Base-by-base conservation (phyloP, 2,329 filamentous ascomycete species). In the Fusarium floridanum region DNA sequence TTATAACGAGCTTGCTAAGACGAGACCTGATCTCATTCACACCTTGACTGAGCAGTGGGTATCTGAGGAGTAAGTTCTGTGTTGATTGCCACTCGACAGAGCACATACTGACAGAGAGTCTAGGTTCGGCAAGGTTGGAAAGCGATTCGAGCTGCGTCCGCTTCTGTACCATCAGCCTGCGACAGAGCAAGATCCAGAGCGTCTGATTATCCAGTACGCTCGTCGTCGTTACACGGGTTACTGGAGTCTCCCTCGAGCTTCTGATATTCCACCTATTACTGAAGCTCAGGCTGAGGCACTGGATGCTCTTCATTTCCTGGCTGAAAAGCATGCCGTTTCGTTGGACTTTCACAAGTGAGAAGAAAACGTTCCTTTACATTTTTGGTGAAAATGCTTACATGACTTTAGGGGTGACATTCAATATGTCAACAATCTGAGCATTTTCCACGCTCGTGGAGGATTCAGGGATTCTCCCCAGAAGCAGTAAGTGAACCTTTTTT, bases 1-100 rank as follows among this genome's bases (percentile, higher is more conserved):
- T 4, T 92, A 92, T 78, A 92, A 92, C 72, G 87, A 91, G 77
- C 82, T 93, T 3, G 90, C 90, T 0, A 81, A 80, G 22, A 88
- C 85, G 2, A 81, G 90, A 20, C 90, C 90, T 0, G 90, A 92
- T 74, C 80, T 92, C 14, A 88, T 93, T 37, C 82, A 85, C 5
- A 91, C 88, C 0, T 80, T 93, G 29, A 81, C 87, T 0, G 83
- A 87, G 74, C 86, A 81, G 71, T 91, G 80, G 90, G 80, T 67
- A 10, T 75, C 77, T 24, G 86, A 88, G 37, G 80, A 83, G 86
- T 87, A 75, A 75, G 41, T 24, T 16, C 12, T 22, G 6, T 2
- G 6, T 4, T 45, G 4, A 22, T 22, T 7, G 5, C 12, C 5
- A 45, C 41, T 45, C 6, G 5, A 22, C 0, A 45, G 20, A 24